These are phyloP conservation scores for Rhodomyrtus psidioides DNA, from an alignment of 441 rosid genomes.

Conservation along the genomic window DNA sequence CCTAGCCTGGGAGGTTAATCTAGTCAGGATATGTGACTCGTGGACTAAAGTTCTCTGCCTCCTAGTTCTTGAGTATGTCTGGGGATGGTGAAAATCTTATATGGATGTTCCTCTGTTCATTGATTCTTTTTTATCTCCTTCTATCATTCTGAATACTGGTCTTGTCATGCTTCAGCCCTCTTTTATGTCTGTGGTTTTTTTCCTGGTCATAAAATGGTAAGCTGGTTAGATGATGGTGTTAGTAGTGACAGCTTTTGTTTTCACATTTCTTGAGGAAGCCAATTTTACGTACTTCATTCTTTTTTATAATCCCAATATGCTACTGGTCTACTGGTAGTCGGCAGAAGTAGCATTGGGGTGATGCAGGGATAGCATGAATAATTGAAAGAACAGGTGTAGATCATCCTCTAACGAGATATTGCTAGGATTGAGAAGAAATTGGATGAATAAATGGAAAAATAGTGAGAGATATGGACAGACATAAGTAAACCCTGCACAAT, in stretches of 20 bases:
- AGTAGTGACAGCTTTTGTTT: not conserved
- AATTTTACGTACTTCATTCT: not conserved
- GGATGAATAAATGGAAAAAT: not conserved
- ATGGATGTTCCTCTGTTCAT: not conserved
- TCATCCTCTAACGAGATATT: not conserved
- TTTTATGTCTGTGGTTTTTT: not conserved
- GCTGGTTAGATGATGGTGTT: not conserved
- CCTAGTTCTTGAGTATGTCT: not conserved
- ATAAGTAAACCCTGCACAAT: not conserved
- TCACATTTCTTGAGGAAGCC: not conserved
- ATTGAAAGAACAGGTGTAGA: not conserved
- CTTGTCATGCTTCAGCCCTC: not conserved
- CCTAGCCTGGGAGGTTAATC: not conserved
- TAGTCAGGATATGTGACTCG: not conserved
- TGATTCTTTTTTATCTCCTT: not conserved
- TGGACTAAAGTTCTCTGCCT: not conserved
- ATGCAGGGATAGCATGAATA: not conserved
- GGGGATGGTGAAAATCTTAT: not conserved
- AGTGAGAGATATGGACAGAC: not conserved
- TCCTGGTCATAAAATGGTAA: not conserved
- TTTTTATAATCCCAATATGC: not conserved
- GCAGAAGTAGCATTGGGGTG: not conserved
- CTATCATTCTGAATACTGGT: not conserved
- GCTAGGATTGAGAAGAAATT: not conserved
- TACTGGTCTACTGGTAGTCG: not conserved